Conservation (phyloP, 257 asterid genomes). For the Petunia axillaris region DNA sequence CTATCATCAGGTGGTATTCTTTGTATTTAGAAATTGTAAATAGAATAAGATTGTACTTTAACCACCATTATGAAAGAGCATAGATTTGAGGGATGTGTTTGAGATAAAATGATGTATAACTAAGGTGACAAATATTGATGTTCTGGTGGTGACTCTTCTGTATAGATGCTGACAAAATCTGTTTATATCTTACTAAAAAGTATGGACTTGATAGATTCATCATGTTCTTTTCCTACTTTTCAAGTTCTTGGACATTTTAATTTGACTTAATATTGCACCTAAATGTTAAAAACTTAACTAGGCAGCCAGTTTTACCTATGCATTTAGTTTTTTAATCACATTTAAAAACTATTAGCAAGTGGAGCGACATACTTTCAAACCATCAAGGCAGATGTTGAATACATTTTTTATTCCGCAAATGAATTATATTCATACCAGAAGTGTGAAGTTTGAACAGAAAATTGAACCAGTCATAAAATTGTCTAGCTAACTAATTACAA, state of each 20-base stretch:
- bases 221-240: neutral
- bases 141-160: slow-evolving; percentile 1
- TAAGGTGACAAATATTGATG: neutral
- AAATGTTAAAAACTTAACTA: neutral
- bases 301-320: too few relatives aligned
- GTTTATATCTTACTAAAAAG: neutral
- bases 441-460: neutral
- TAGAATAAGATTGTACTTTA: neutral
- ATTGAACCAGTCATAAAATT: neutral
- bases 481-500: slow-evolving; percentile 21
- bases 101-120: slow-evolving; percentile 11
- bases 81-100: neutral
- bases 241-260: too few relatives aligned
- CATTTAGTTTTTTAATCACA: too few relatives aligned
- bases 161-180: neutral
- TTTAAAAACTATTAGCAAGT: too few relatives aligned
- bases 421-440: too few relatives aligned
- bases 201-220: neutral
- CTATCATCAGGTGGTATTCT: neutral
- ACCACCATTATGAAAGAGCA: slow-evolving; percentile 8
- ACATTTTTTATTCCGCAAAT: too few relatives aligned
- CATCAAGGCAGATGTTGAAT: too few relatives aligned
- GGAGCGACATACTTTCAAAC: too few relatives aligned
- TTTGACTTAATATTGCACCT: neutral
- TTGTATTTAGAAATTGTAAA: slow-evolving; percentile 12